These are phyloP conservation scores for Nothophaeocryptopus gaeumannii DNA, from an alignment of 2,329 filamentous ascomycete genomes.

Conservation along the genomic window DNA sequence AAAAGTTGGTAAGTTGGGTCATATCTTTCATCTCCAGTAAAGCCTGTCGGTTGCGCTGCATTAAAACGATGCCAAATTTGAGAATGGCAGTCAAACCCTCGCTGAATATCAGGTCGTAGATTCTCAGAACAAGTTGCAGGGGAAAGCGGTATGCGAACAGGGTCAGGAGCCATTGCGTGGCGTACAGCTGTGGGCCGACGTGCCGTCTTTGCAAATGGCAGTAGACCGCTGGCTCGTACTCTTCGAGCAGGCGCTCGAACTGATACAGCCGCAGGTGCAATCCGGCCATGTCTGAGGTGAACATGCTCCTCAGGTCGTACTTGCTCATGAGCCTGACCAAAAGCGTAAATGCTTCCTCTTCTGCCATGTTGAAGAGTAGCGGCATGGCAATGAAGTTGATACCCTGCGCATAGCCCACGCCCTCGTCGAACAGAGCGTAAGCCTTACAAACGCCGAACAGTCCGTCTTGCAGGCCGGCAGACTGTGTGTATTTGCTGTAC, in stretches of 20 bases:
- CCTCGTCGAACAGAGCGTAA: constrained; percentile 92
- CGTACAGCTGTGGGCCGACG: constrained; percentile 88
- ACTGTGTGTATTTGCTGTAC: constrained; percentile 92
- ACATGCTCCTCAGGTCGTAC: constrained; percentile 87
- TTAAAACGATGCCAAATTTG: constrained; percentile 90
- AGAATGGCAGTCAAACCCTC: constrained; percentile 87
- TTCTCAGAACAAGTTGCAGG: constrained; percentile 88
- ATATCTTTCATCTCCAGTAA: constrained; percentile 87
- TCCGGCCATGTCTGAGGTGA: constrained; percentile 93
- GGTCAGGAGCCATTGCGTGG: constrained; percentile 98
- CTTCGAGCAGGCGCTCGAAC: constrained; percentile 90
- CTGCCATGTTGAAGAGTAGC: constrained; percentile 94
- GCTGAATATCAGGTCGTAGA: constrained; percentile 92
- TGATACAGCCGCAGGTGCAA: constrained; percentile 91
- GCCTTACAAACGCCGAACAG: constrained; percentile 96
- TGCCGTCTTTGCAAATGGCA: constrained; percentile 86
- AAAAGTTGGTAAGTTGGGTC: constrained; percentile 78
- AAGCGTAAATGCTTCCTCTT: constrained; percentile 93
- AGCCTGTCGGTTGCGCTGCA: constrained; percentile 84
- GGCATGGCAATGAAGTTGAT: constrained; percentile 99
- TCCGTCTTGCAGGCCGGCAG: constrained; percentile 86
- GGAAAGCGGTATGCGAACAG: constrained; percentile 98
- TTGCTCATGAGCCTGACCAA: constrained; percentile 95
- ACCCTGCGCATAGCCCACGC: constrained; percentile 92
- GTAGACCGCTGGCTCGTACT: constrained; percentile 88